Percentiles rank a stretch among this genome's conserved stretches.
Evolutionary conservation across 495 filamentous ascomycete genomes (phyloP).

Genomic region (Xylaria nigripes): DNA sequence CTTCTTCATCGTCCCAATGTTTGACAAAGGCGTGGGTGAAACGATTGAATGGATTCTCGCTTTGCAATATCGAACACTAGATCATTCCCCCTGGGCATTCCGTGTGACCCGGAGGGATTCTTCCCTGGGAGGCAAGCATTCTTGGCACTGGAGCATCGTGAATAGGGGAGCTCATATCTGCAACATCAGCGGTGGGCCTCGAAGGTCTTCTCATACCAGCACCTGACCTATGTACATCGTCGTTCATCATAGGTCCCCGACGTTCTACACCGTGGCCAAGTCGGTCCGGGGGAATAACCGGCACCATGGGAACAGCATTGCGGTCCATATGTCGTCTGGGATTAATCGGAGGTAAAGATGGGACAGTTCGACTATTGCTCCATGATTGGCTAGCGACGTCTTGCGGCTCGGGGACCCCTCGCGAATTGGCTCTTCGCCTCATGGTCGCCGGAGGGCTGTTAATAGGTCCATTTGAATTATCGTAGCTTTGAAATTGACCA

Average conservation of each 20-base stretch:
- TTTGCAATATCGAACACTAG: slow-evolving; percentile 10
- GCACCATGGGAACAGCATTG: slow-evolving; percentile 13
- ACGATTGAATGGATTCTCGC: background rate
- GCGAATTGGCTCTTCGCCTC: slow-evolving; percentile 64
- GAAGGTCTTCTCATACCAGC: slow-evolving; percentile 42
- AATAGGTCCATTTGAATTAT: slow-evolving; percentile 18
- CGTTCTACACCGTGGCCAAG: slow-evolving; percentile 15
- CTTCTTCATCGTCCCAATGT: background rate
- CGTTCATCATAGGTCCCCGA: slow-evolving; percentile 11
- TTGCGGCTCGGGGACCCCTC: slow-evolving; percentile 69
- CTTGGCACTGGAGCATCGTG: slow-evolving; percentile 27
- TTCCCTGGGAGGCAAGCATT: slow-evolving; percentile 22
- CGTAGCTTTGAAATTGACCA: slow-evolving; percentile 20
- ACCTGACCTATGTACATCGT: slow-evolving; percentile 38
- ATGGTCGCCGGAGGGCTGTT: slow-evolving; percentile 23
- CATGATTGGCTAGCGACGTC: slow-evolving; percentile 21
- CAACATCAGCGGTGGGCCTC: slow-evolving; percentile 36
- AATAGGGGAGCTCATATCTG: slow-evolving; percentile 13
- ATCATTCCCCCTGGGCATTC: slow-evolving; percentile 40
- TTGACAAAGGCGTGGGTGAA: background rate
- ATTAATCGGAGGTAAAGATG: slow-evolving; percentile 63
- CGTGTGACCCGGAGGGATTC: slow-evolving; percentile 24
- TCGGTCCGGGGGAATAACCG: slow-evolving; percentile 16
- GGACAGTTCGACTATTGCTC: slow-evolving; percentile 36
- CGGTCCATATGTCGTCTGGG: slow-evolving; percentile 47